These are phyloP conservation scores for Lanzia echinophila DNA, from an alignment of 2,329 filamentous ascomycete species.

Conservation along the genomic window DNA sequence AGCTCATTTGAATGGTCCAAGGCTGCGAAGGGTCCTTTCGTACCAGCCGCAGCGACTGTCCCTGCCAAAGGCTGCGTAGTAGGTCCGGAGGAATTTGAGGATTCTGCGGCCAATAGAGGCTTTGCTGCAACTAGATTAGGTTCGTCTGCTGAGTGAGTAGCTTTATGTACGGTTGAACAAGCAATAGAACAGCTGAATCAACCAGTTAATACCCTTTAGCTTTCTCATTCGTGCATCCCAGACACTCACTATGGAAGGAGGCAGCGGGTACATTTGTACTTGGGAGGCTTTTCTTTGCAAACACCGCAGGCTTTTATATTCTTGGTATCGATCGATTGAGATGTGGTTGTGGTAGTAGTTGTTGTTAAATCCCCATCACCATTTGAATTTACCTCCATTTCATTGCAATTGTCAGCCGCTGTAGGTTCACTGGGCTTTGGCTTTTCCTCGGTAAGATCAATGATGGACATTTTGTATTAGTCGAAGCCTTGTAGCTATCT, in stretches of 20 bases:
- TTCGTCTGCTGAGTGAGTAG: conserved; percentile 18
- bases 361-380: not conserved
- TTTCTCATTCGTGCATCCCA: not conserved
- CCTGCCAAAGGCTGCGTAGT: conserved; percentile 11
- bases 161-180: conserved; percentile 48
- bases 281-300: conserved; percentile 44
- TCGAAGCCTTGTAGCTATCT: not conserved
- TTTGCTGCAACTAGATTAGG: conserved; percentile 8
- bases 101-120: not conserved
- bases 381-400: not conserved
- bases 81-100: not conserved
- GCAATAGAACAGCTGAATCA: conserved; percentile 48
- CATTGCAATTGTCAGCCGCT: not conserved
- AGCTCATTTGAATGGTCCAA: conserved; percentile 47
- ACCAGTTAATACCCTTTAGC: not conserved
- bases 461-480: not conserved
- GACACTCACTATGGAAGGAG: conserved; percentile 49
- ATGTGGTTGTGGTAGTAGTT: not conserved
- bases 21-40: conserved; percentile 42
- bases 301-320: conserved; percentile 43
- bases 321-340: not conserved
- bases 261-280: conserved; percentile 60
- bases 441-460: not conserved
- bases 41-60: conserved; percentile 20
- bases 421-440: not conserved